Evolutionary conservation across 495 filamentous ascomycete species (phyloP).

Genomic region (Aspergillus carlsbadensis): DNA sequence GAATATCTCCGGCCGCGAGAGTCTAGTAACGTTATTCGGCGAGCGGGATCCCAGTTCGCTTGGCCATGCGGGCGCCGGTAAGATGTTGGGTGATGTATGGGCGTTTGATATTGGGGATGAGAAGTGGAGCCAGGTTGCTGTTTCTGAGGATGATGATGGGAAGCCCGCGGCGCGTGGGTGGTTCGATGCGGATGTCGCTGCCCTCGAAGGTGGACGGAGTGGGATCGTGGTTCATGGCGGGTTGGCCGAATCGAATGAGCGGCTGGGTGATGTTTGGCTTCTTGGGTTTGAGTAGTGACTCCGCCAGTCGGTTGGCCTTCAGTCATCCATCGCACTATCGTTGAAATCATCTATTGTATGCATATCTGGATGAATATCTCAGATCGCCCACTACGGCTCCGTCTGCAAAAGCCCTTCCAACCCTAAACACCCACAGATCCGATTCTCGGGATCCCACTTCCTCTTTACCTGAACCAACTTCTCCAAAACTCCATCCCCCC

Average conservation of each 20-base stretch:
- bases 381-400: no score
- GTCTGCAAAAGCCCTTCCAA: no score
- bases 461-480: conserved; percentile 33
- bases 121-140: conserved; percentile 51
- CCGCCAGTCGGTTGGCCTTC: no score
- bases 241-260: conserved; percentile 16
- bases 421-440: conserved; percentile 2
- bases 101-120: conserved; percentile 60
- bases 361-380: no score
- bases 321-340: no score
- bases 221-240: conserved; percentile 16
- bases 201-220: not conserved
- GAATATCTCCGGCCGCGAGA: conserved; percentile 51
- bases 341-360: no score
- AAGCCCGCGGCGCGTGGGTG: conserved; percentile 38
- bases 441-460: conserved; percentile 43
- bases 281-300: conserved; percentile 2
- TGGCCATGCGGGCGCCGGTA: conserved; percentile 66
- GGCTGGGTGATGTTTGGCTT: conserved; percentile 12
- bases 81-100: conserved; percentile 73
- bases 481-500: conserved; percentile 30
- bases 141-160: conserved; percentile 41
- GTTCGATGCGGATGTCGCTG: conserved; percentile 40
- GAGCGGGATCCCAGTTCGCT: conserved; percentile 60
- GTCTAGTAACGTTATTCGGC: conserved; percentile 66